Conservation (phyloP, 2,329 filamentous ascomycete genomes). For the Colletotrichum sansevieriae region DNA sequence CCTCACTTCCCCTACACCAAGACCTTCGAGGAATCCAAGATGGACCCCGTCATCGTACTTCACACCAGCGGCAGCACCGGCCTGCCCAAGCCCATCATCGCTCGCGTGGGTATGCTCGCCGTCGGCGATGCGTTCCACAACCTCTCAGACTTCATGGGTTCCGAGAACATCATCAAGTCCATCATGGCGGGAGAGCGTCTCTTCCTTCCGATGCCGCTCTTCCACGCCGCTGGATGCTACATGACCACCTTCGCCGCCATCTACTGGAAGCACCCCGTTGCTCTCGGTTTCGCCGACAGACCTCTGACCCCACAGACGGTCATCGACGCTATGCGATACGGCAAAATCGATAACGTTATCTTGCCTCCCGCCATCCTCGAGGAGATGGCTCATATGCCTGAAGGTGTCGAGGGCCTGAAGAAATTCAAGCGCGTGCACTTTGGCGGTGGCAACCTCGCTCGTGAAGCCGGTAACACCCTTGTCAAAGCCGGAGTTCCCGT, state of each 20-base stretch:
- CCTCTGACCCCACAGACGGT: constrained; percentile 53
- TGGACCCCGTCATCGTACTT: constrained; percentile 57
- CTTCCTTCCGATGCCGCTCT: constrained; percentile 51
- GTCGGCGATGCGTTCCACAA: constrained; percentile 48
- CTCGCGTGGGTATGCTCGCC: constrained; percentile 54
- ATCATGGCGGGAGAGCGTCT: constrained; percentile 17
- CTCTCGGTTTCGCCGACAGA: constrained; percentile 49
- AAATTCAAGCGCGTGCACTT: constrained; percentile 52
- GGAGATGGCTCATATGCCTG: constrained; percentile 53
- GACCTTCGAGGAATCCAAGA: constrained; percentile 56
- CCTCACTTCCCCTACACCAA: constrained; percentile 55
- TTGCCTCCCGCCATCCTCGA: constrained; percentile 58
- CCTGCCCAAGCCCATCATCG: constrained; percentile 60
- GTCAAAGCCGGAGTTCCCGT: constrained; percentile 51
- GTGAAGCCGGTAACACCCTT: constrained; percentile 54
- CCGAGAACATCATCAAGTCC: constrained; percentile 24
- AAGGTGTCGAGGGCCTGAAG: constrained; percentile 48
- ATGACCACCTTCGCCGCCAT: constrained; percentile 45
- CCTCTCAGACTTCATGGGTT: constrained; percentile 28
- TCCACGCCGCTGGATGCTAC: constrained; percentile 54
- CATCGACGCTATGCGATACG: constrained; percentile 48
- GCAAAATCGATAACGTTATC: constrained; percentile 46
- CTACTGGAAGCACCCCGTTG: constrained; percentile 49
- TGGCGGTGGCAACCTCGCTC: constrained; percentile 55
- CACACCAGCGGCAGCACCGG: constrained; percentile 63